These are phyloP conservation scores for Ascocoryne sarcoides DNA, from an alignment of 2,329 filamentous ascomycete species.

Conservation along the genomic window DNA sequence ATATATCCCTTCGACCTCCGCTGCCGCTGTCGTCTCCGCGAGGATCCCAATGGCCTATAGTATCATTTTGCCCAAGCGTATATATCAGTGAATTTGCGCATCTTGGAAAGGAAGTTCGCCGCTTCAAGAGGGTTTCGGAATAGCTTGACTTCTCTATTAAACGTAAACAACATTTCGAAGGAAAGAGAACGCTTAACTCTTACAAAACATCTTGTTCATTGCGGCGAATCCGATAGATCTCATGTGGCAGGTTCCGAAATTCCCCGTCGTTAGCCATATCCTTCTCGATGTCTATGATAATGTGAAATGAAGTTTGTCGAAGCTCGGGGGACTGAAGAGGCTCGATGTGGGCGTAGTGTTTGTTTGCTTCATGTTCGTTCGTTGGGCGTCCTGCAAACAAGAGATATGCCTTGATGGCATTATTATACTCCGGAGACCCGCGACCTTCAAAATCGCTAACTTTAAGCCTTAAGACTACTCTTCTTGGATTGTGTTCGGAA, in stretches of 20 bases:
- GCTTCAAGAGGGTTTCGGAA: constrained; percentile 5
- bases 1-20: background rate
- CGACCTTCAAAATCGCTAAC: constrained; percentile 11
- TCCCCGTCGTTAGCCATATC: constrained; percentile 5
- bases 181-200: constrained; percentile 3
- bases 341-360: constrained; percentile 13
- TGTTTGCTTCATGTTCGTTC: constrained; percentile 10
- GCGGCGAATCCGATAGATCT: constrained; percentile 9
- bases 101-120: constrained; percentile 4
- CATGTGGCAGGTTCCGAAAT: constrained; percentile 7
- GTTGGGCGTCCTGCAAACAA: constrained; percentile 10
- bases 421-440: constrained; percentile 6
- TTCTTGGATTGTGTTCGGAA: constrained; percentile 9
- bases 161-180: constrained; percentile 4
- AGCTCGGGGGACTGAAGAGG: constrained; percentile 12
- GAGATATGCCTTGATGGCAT: constrained; percentile 13
- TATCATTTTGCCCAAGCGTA: constrained; percentile 6
- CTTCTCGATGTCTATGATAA: constrained; percentile 10
- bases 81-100: constrained; percentile 6
- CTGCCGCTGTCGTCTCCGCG: background rate
- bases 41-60: background rate
- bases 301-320: constrained; percentile 10
- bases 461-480: constrained; percentile 12
- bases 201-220: constrained; percentile 6
- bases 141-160: constrained; percentile 7